phyloP scores from a whole-genome alignment of 495 filamentous ascomycete species.

The Penicillium arizonense region DNA sequence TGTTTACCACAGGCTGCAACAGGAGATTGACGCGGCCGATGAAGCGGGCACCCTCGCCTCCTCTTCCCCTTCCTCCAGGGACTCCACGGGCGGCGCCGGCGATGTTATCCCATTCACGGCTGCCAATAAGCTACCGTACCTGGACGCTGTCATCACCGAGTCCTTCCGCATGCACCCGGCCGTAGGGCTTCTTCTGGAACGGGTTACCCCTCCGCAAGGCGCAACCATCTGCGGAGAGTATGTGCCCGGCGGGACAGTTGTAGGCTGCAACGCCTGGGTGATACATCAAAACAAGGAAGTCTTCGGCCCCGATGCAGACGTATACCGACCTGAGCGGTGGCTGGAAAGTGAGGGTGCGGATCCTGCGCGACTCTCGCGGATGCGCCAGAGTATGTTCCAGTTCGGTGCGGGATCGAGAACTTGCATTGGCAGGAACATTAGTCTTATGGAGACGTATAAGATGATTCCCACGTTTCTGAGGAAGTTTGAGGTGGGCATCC shows the following conservation, averaged over 20 bases:
- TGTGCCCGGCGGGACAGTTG: conserved; percentile 61
- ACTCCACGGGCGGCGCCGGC: conserved; percentile 48
- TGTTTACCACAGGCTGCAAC: conserved; percentile 39
- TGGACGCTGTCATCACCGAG: conserved; percentile 68
- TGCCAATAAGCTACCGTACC: conserved; percentile 56
- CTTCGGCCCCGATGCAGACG: conserved; percentile 59
- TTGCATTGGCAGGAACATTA: too few relatives aligned
- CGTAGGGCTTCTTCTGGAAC: conserved; percentile 53
- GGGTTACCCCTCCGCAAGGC: conserved; percentile 39
- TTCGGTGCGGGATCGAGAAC: too few relatives aligned
- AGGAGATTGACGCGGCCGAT: conserved; percentile 55
- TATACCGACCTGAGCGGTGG: conserved; percentile 63
- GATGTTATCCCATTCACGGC: conserved; percentile 61
- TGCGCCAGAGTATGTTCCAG: too few relatives aligned
- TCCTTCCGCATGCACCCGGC: conserved; percentile 64
- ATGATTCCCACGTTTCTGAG: too few relatives aligned
- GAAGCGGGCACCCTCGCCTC: conserved; percentile 37
- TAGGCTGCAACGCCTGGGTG: conserved; percentile 61
- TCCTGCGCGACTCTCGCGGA: too few relatives aligned
- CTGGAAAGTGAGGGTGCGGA: conserved; percentile 21
- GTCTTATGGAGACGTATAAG: too few relatives aligned
- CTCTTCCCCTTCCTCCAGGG: too few relatives aligned
- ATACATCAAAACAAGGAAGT: conserved; percentile 56
- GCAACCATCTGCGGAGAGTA: conserved; percentile 45
- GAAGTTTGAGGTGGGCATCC: too few relatives aligned